A percentile compares a stretch with the other conserved stretches of the same genome.
These are phyloP conservation scores for Polytolypa hystricis DNA, from an alignment of 2,329 filamentous ascomycete species.

Conservation along the genomic window DNA sequence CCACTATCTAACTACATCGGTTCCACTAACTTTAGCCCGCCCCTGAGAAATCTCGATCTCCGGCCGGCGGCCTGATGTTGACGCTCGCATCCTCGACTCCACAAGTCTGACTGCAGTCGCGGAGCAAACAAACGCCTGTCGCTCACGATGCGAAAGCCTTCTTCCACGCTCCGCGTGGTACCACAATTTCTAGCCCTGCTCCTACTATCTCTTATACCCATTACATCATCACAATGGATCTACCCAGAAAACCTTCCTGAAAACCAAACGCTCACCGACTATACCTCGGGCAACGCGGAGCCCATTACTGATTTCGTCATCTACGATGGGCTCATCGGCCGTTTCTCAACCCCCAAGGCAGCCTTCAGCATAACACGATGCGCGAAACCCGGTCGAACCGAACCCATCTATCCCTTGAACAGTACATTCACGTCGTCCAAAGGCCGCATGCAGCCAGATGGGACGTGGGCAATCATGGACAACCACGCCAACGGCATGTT, in stretches of 20 bases:
- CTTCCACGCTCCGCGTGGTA: too few relatives aligned
- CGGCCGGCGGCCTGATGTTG: too few relatives aligned
- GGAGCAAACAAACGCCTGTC: too few relatives aligned
- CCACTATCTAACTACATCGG: too few relatives aligned
- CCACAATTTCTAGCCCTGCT: background rate
- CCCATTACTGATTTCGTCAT: constrained; percentile 1
- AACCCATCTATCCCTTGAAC: constrained; percentile 3
- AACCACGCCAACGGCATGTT: background rate
- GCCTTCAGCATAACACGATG: constrained; percentile 1
- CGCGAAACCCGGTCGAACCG: constrained; percentile 2
- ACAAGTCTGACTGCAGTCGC: too few relatives aligned
- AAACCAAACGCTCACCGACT: constrained; percentile 1
- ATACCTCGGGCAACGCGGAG: background rate
- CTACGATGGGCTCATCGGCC: constrained; percentile 1
- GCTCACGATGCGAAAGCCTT: too few relatives aligned
- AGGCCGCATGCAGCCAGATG: background rate
- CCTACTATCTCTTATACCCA: background rate
- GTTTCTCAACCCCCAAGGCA: constrained; percentile 2
- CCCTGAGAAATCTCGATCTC: too few relatives aligned
- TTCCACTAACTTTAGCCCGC: too few relatives aligned
- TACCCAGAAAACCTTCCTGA: constrained; percentile 1
- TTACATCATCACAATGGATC: background rate
- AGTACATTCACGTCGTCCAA: constrained; percentile 2
- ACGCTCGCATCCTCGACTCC: too few relatives aligned
- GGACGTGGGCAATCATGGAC: constrained; percentile 3